Evolutionary conservation across 2,329 filamentous ascomycete genomes (phyloP).

Genomic region (Trichophyton schoenleinii): DNA sequence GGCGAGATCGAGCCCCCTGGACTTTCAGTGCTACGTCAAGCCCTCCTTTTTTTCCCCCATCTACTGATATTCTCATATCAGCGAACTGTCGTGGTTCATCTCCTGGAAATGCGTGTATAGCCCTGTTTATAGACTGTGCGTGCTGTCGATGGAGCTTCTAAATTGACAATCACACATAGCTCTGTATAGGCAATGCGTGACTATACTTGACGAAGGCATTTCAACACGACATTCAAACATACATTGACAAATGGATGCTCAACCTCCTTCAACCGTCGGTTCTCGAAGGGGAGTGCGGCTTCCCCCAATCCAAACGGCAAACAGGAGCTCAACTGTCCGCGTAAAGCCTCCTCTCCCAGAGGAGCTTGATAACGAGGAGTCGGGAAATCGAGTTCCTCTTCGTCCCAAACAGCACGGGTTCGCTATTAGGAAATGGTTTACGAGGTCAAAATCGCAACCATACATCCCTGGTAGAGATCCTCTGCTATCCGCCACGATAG

Average conservation of each 20-base stretch:
- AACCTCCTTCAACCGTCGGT: conserved; percentile 20
- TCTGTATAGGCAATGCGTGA: not conserved
- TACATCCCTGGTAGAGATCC: conserved; percentile 17
- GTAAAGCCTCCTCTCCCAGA: conserved; percentile 17
- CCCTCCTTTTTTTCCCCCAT: not conserved
- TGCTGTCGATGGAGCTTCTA: not conserved
- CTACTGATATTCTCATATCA: not conserved
- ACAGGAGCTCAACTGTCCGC: conserved; percentile 7
- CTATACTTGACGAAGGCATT: not conserved
- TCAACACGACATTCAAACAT: not conserved
- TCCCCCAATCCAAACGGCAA: conserved; percentile 27
- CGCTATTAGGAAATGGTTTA: conserved; percentile 27
- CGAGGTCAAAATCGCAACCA: conserved; percentile 24
- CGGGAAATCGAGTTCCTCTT: conserved; percentile 23
- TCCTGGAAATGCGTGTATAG: not conserved
- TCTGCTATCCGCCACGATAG: conserved; percentile 25
- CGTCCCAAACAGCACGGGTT: conserved; percentile 27
- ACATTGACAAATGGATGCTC: conserved; percentile 5
- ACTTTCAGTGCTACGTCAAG: not conserved
- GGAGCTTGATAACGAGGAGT: conserved; percentile 18
- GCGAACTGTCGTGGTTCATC: not conserved
- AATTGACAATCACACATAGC: not conserved
- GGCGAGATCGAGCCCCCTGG: not conserved
- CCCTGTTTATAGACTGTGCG: not conserved
- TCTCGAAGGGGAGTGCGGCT: conserved; percentile 28